A percentile compares a stretch with the other conserved stretches of the same genome.
Conservation (phyloP, 2,329 filamentous ascomycete species). For the Paramyrothecium sp. region DNA sequence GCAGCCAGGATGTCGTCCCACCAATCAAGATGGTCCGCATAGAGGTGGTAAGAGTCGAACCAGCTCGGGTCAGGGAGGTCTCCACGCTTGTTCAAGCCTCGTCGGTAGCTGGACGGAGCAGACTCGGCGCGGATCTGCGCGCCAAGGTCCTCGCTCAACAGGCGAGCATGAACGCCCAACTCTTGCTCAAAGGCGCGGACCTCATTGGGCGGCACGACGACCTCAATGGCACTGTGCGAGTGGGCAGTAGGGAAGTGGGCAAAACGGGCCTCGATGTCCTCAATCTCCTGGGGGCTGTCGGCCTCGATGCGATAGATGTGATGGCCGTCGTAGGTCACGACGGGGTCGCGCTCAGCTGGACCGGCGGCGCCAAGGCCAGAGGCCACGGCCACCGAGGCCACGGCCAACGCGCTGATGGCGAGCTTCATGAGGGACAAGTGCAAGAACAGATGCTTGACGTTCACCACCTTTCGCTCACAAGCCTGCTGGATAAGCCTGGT, state of each 20-base stretch:
- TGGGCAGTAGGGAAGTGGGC: conserved; percentile 19
- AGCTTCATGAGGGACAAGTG: neutral
- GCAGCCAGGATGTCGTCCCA: conserved; percentile 42
- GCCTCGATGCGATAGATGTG: conserved; percentile 26
- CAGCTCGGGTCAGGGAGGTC: conserved; percentile 38
- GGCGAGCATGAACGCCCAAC: conserved; percentile 18
- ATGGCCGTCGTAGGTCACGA: conserved; percentile 28
- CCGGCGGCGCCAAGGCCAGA: neutral
- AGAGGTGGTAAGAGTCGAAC: conserved; percentile 54
- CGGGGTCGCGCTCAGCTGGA: neutral
- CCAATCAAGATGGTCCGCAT: conserved; percentile 49
- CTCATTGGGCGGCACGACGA: conserved; percentile 27
- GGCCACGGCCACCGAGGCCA: neutral
- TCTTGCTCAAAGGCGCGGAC: conserved; percentile 21
- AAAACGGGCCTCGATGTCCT: conserved; percentile 14
- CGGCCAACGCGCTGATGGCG: neutral
- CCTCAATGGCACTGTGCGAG: conserved; percentile 23
- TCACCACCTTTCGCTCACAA: neutral
- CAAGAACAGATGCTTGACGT: too few relatives aligned
- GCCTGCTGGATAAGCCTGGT: neutral
- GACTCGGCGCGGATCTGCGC: conserved; percentile 25
- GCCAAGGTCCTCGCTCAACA: conserved; percentile 25
- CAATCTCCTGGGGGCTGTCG: conserved; percentile 9
- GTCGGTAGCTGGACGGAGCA: conserved; percentile 16
- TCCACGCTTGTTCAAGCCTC: conserved; percentile 14